Percentiles rank a stretch among this genome's conserved stretches.
These are phyloP conservation scores for Alternaria brassicicola DNA, from an alignment of 2,329 filamentous ascomycete genomes.

Conservation along the genomic window DNA sequence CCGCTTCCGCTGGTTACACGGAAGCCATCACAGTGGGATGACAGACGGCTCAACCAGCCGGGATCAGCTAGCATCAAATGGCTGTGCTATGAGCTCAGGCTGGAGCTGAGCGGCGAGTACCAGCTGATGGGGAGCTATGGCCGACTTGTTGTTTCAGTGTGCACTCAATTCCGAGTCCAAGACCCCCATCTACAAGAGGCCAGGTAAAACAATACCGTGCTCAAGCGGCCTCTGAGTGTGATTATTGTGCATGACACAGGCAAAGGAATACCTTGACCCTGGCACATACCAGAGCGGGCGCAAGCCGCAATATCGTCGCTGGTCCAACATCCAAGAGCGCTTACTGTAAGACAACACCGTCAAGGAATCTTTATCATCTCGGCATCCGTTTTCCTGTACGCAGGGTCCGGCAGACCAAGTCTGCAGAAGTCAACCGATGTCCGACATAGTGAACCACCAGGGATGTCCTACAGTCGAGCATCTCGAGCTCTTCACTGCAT, in stretches of 20 bases:
- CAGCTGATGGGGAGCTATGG: neutral
- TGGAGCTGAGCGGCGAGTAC: neutral
- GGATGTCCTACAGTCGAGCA: neutral
- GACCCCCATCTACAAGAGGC: neutral
- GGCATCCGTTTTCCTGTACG: neutral
- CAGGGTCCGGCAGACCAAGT: neutral
- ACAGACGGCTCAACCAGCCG: slow-evolving; percentile 17
- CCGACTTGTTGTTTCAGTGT: neutral
- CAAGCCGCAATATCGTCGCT: neutral
- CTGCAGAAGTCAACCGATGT: neutral
- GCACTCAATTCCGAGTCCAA: slow-evolving; percentile 7
- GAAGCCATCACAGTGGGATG: slow-evolving; percentile 22
- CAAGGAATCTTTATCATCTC: neutral
- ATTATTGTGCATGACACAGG: neutral
- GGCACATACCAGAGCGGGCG: neutral
- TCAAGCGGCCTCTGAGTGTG: neutral
- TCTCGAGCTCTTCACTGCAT: neutral
- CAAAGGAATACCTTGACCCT: neutral
- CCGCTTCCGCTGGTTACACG: slow-evolving; percentile 36
- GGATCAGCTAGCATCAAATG: neutral
- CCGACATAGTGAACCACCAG: neutral
- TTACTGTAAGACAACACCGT: neutral
- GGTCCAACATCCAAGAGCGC: neutral
- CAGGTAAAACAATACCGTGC: neutral
- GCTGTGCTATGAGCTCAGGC: neutral